phyloP scores from a whole-genome alignment of 1,284 basidiomycete genomes.

The Ustilago hordei region DNA sequence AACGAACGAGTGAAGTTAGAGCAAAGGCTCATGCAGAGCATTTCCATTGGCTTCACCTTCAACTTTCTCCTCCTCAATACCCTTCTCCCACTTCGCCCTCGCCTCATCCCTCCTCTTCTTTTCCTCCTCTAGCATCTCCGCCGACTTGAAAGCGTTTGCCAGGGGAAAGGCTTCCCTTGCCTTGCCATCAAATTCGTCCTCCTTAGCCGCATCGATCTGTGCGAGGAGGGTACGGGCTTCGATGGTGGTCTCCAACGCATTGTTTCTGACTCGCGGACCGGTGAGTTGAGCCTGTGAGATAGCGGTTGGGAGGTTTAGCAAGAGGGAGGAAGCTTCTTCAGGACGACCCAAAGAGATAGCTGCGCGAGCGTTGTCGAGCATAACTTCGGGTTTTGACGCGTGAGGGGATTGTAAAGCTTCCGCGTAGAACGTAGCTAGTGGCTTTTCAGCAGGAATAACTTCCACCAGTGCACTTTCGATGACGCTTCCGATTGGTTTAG shows the following conservation, averaged over 20 bases:
- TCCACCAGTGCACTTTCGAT: constrained; percentile 70
- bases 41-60: constrained; percentile 9
- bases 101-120: constrained; percentile 22
- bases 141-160: constrained; percentile 69
- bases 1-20: neutral
- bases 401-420: constrained; percentile 52
- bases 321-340: constrained; percentile 29
- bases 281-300: neutral
- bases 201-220: constrained; percentile 17
- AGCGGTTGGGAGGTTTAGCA: constrained; percentile 24
- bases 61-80: constrained; percentile 3
- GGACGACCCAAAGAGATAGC: constrained; percentile 15
- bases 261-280: constrained; percentile 6
- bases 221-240: constrained; percentile 18
- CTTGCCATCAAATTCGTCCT: constrained; percentile 58
- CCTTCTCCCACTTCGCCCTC: constrained; percentile 12
- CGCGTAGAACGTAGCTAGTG: constrained; percentile 78
- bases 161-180: constrained; percentile 66
- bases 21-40: constrained; percentile 15
- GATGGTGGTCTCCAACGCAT: constrained; percentile 15
- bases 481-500: constrained; percentile 66
- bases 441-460: constrained; percentile 51
- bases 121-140: constrained; percentile 58
- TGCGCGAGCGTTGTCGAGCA: constrained; percentile 20
- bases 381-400: neutral